Evolutionary conservation across 257 asterid species (phyloP), one percentile per base, ranked within the genome.

Genomic region (Nicotiana noctiflora): DNA sequence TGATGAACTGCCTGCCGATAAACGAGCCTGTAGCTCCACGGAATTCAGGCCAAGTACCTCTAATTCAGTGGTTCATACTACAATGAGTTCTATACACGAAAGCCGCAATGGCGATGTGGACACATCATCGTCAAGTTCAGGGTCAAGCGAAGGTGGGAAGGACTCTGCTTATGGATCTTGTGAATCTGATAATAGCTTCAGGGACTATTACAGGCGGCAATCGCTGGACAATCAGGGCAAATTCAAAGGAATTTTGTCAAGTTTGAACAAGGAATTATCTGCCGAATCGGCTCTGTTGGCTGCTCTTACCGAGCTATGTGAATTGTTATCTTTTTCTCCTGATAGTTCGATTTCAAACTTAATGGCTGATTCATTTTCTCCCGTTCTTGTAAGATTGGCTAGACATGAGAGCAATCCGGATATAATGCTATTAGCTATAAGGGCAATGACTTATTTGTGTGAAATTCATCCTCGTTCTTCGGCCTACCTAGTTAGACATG

Each of bases 391-490:
- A 59, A 88, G 79, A 82, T 87, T 96, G 92, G 93, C 98, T 7
- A 89, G 83, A 84, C 91, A 91, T 57, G 96, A 85, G 82, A 85
- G 83, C 83, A 96, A 88, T 80, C 92, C 97, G 0, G 90, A 92
- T 66, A 90, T 94, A 85, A 90, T 94, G 93, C 95, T 96, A 65
- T 84, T 96, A 82, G 89, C 99, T 63, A 86, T 93, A 76, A 90
- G 99, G 83, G 95, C 99, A 68, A 86, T 96, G 82, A 92, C 98
- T 90, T 96, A 96, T 82, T 84, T 96, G 83, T 92, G 98, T 77
- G 99, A 96, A 66, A 91, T 88, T 55, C 94, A 93, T 89, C 88
- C 94, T 25, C 94, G 96, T 67, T 84, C 97, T 46, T 86, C 98
- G 4, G 85, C 88, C 59, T 92, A 82, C 84, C 95, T 96, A 70